Evolutionary conservation across 2,329 filamentous ascomycete species (phyloP), one percentile per base, ranked within the genome.

Genomic region (Fusarium subglutinans): DNA sequence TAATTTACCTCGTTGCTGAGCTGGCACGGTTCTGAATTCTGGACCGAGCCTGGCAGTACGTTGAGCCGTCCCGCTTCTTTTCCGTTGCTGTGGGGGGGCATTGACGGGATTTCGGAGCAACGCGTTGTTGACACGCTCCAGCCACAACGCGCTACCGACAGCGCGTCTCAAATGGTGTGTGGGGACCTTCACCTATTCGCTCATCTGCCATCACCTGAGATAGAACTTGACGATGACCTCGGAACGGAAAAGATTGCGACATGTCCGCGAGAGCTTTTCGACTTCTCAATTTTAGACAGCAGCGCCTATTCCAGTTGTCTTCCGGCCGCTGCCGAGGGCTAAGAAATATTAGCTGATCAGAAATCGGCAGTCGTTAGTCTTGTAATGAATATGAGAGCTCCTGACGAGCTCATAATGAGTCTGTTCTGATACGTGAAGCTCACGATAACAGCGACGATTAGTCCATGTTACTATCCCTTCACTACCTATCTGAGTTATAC

Each of bases 161-260:
- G 4, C 43, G 40, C 48, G 30, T 38, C 20, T n/a, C 33, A 28
- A 37, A 38, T 69, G 45, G 60, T 66, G 54, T 41, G 41, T 58
- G 60, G 65, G 67, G 56, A 48, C n/a, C 28, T 4, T 55, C 35
- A 24, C 18, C 45, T 44, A 69, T 68, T 69, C 60, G 64, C 26
- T 61, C 20, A 48, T 30, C 5, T 12, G 24, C 15, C 18, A 59
- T 45, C 40, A 7, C 30, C 14, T 2, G 20, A 30, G 15, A 22
- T 20, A 18, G 18, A 22, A 41, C 26, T 35, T 8, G 17, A 38
- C 24, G 22, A 43, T n/a, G 6, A 22, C 2, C 24, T 37, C 57
- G 28, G 50, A 61, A 38, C 50, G 30, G 57, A n/a, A 55, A 43
- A 11, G 24, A 56, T 43, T 33, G 24, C 10, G 13, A 9, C 35